Evolutionary conservation across 164 flowering plant species (phyloP).

Genomic region (Dillenia turbinata): DNA sequence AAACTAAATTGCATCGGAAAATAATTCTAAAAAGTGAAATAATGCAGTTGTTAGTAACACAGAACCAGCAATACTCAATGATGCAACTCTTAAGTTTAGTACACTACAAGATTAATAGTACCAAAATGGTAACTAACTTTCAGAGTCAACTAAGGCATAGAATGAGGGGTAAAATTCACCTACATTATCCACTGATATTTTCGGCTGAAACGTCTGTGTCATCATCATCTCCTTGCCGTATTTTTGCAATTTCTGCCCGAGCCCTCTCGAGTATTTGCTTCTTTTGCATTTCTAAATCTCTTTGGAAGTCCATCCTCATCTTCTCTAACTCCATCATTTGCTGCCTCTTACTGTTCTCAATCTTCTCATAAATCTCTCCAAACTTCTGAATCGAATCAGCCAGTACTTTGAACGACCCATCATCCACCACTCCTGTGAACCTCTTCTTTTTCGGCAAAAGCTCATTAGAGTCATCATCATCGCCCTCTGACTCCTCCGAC

Average conservation of each 20-base stretch:
- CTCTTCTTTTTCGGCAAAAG: conserved; percentile 50
- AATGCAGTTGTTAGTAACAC: too few species aligned
- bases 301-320: conserved; percentile 84
- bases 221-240: conserved; percentile 51
- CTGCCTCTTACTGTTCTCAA: conserved; percentile 75
- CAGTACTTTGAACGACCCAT: conserved; percentile 44
- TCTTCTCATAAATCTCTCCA: conserved; percentile 85
- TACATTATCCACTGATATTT: conserved; percentile 28
- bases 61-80: too few species aligned
- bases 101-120: background rate
- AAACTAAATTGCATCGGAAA: too few species aligned
- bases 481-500: conserved; percentile 46
- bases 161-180: conserved; percentile 4
- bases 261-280: conserved; percentile 79
- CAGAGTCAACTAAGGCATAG: background rate
- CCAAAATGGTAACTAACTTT: conserved; percentile 7
- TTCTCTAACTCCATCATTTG: conserved; percentile 88
- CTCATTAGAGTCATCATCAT: conserved; percentile 46
- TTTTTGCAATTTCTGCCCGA: conserved; percentile 69
- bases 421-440: conserved; percentile 21
- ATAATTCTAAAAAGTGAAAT: too few species aligned
- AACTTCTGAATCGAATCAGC: conserved; percentile 80
- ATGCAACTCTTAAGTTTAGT: background rate
- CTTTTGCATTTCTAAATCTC: conserved; percentile 81
- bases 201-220: conserved; percentile 32